Percentiles rank a stretch among this genome's conserved stretches.
Evolutionary conservation across 1,139 yeast genomes (phyloP).

Genomic region (Debaryomyces udenii): DNA sequence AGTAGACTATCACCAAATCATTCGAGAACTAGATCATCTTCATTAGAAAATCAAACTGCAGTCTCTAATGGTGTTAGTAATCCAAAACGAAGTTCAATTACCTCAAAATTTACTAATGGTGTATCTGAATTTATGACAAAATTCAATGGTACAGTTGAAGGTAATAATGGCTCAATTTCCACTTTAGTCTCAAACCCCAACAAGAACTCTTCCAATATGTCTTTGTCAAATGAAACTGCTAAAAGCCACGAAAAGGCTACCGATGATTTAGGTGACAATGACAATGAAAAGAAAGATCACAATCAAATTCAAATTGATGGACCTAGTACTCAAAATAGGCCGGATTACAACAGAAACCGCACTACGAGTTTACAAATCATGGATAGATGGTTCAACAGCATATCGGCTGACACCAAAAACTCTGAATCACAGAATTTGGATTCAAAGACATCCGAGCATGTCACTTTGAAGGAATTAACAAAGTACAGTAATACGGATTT

Average conservation of each 20-base stretch:
- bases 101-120: slow-evolving; percentile 44
- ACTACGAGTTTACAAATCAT: slow-evolving; percentile 46
- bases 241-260: slow-evolving; percentile 23
- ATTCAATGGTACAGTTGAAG: slow-evolving; percentile 25
- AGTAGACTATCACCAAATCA: slow-evolving; percentile 38
- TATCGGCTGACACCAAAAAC: slow-evolving; percentile 17
- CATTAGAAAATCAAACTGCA: slow-evolving; percentile 29
- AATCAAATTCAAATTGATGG: slow-evolving; percentile 8
- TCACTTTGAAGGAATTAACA: slow-evolving; percentile 27
- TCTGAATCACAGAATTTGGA: not conserved
- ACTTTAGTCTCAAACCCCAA: slow-evolving; percentile 14
- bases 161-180: slow-evolving; percentile 8
- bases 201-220: slow-evolving; percentile 30
- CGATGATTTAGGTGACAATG: slow-evolving; percentile 4
- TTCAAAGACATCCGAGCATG: not conserved
- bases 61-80: not conserved
- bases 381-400: slow-evolving; percentile 49
- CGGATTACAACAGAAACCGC: slow-evolving; percentile 35
- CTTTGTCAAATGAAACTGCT: slow-evolving; percentile 35
- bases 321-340: slow-evolving; percentile 20
- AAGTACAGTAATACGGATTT: slow-evolving; percentile 38
- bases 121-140: slow-evolving; percentile 49
- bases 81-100: slow-evolving; percentile 35
- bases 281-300: not conserved
- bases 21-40: slow-evolving; percentile 42